phyloP scores from a whole-genome alignment of 805 yeast species.

The Ogataea ganodermae region DNA sequence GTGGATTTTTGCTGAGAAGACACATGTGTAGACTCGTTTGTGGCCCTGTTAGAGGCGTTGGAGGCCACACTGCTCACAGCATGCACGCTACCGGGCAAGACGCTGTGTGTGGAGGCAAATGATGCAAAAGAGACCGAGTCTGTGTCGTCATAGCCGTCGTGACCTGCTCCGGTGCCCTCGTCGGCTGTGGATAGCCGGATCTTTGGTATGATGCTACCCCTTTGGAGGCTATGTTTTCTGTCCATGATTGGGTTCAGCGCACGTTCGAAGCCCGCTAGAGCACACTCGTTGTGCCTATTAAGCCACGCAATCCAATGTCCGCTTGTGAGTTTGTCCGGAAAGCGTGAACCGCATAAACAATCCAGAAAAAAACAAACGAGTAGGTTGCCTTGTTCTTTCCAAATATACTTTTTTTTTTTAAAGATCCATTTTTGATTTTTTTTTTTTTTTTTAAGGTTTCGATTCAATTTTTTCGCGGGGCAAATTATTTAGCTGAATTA shows the following conservation, averaged over 20 bases:
- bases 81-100: conserved; percentile 2
- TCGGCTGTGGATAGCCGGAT: conserved; percentile 1
- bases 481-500: neutral
- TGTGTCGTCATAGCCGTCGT: conserved; percentile 1
- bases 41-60: neutral
- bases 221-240: conserved; percentile 3
- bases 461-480: conserved; percentile 2
- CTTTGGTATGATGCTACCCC: conserved; percentile 4
- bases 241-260: conserved; percentile 1
- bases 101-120: neutral
- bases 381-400: neutral
- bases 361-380: neutral
- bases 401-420: neutral
- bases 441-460: neutral
- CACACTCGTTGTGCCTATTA: neutral
- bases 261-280: neutral
- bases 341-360: neutral
- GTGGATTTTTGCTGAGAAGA: conserved; percentile 3
- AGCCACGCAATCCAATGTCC: neutral
- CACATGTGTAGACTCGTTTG: neutral
- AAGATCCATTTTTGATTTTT: neutral
- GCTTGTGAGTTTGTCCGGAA: neutral
- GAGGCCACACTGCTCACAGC: conserved; percentile 3
- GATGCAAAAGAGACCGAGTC: conserved; percentile 4
- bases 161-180: neutral